These are phyloP conservation scores for Karstenula rhodostoma DNA, from an alignment of 2,329 filamentous ascomycete species.

Conservation along the genomic window DNA sequence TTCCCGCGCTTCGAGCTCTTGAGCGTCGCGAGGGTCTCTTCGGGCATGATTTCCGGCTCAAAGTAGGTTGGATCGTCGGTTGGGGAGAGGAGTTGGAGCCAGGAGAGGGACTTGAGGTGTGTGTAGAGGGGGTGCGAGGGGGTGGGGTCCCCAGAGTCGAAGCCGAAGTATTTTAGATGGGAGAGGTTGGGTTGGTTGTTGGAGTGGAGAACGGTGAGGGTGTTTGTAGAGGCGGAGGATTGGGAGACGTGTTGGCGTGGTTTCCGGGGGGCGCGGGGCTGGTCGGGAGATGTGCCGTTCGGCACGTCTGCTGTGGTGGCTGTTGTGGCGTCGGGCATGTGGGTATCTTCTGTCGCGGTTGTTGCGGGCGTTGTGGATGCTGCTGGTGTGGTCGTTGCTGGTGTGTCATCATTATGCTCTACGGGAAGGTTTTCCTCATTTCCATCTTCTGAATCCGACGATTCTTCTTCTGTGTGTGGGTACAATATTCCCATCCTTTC, in stretches of 20 bases:
- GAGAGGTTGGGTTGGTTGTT: conserved; percentile 88
- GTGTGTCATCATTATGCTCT: conserved; percentile 14
- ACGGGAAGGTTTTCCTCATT: neutral
- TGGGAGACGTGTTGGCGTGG: conserved; percentile 55
- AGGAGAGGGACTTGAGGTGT: conserved; percentile 84
- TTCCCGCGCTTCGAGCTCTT: conserved; percentile 84
- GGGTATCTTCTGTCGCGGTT: conserved; percentile 13
- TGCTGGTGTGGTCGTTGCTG: conserved; percentile 12
- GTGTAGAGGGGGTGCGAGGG: conserved; percentile 79
- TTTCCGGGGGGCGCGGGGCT: conserved; percentile 28
- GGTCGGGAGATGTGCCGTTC: conserved; percentile 27
- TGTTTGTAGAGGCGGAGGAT: conserved; percentile 75
- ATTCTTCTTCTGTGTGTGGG: conserved; percentile 48
- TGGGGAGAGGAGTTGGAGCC: conserved; percentile 88
- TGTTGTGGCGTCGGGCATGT: conserved; percentile 28
- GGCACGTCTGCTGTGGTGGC: conserved; percentile 15
- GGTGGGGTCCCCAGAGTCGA: conserved; percentile 70
- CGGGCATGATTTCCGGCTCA: conserved; percentile 66
- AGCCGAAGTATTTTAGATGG: conserved; percentile 88
- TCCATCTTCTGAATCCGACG: conserved; percentile 11
- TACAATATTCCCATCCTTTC: conserved; percentile 88
- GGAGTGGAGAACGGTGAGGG: conserved; percentile 79
- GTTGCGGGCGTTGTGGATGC: conserved; percentile 11
- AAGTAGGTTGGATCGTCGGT: conserved; percentile 77
- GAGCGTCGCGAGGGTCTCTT: conserved; percentile 70